Evolutionary conservation across 495 filamentous ascomycete species (phyloP).

Genomic region (Tricharina praecox): DNA sequence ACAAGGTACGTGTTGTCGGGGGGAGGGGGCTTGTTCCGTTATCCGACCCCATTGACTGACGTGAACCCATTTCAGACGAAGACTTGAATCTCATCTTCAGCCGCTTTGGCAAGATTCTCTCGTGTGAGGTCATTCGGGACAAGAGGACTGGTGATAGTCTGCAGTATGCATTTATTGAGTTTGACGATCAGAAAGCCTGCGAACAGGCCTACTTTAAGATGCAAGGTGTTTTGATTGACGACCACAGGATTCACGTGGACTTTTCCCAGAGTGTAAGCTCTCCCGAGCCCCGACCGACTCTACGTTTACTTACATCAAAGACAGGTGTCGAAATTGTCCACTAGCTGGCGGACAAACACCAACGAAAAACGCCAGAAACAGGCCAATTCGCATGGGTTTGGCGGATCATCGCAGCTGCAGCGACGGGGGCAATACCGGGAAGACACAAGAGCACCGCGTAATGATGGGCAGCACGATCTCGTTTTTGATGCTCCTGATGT

Average conservation of each 20-base stretch:
- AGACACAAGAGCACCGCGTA: constrained; percentile 38
- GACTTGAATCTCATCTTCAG: constrained; percentile 91
- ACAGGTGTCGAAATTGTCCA: constrained; percentile 65
- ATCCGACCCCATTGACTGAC: no score
- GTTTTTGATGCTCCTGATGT: constrained; percentile 44
- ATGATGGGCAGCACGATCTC: constrained; percentile 40
- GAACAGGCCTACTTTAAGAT: constrained; percentile 98
- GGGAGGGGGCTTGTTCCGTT: no score
- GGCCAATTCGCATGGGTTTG: constrained; percentile 48
- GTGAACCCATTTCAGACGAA: constrained; percentile 41
- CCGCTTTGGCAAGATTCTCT: constrained; percentile 87
- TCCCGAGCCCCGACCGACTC: not conserved
- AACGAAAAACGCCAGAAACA: constrained; percentile 58
- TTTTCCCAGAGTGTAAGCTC: constrained; percentile 83
- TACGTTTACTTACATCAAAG: constrained; percentile 21
- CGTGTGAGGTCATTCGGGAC: constrained; percentile 92
- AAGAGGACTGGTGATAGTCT: constrained; percentile 85
- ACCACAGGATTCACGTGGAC: constrained; percentile 94
- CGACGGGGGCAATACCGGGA: constrained; percentile 79
- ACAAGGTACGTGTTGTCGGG: constrained; percentile 36
- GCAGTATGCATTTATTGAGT: constrained; percentile 97
- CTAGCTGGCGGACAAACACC: constrained; percentile 76
- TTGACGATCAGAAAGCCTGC: constrained; percentile 76
- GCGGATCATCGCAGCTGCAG: constrained; percentile 70
- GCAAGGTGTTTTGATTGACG: constrained; percentile 90